These are phyloP conservation scores for Osmanthus fragrans DNA, from an alignment of 257 asterid species.

Conservation along the genomic window DNA sequence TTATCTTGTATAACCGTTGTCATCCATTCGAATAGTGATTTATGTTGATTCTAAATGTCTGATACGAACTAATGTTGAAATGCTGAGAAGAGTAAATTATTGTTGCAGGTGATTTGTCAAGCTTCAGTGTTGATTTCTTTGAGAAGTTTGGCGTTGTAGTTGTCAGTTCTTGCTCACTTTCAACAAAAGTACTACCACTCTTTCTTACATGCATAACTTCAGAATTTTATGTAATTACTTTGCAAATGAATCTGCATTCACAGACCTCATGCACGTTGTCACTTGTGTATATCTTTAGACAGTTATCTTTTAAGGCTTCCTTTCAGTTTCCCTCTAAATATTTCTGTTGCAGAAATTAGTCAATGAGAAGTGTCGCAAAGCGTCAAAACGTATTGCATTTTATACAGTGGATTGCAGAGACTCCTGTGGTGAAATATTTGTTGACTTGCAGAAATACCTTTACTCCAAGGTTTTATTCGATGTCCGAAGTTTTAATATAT, in stretches of 20 bases:
- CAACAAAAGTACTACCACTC: constrained; percentile 47
- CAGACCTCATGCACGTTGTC: neutral
- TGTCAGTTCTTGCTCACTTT: constrained; percentile 51
- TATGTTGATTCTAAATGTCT: neutral
- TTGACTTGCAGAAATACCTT: constrained; percentile 81
- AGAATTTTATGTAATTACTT: neutral
- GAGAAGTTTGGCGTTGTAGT: constrained; percentile 62
- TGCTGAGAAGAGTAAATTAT: no score
- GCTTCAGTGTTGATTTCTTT: constrained; percentile 50
- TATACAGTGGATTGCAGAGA: constrained; percentile 92
- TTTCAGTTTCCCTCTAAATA: constrained; percentile 3
- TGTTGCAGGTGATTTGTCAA: constrained; percentile 49
- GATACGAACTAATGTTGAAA: neutral
- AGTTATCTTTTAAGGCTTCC: neutral
- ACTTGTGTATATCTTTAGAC: neutral
- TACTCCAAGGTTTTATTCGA: constrained; percentile 67
- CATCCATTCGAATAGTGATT: neutral
- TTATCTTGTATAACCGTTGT: neutral
- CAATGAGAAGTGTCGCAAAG: constrained; percentile 87
- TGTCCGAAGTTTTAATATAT: constrained; percentile 3
- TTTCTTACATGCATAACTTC: constrained; percentile 11
- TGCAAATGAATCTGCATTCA: neutral
- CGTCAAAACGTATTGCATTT: constrained; percentile 72
- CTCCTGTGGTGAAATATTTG: constrained; percentile 93
- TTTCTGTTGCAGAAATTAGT: constrained; percentile 65